Base-by-base conservation (phyloP, 805 yeast genomes). In the Yarrowia sp. region DNA sequence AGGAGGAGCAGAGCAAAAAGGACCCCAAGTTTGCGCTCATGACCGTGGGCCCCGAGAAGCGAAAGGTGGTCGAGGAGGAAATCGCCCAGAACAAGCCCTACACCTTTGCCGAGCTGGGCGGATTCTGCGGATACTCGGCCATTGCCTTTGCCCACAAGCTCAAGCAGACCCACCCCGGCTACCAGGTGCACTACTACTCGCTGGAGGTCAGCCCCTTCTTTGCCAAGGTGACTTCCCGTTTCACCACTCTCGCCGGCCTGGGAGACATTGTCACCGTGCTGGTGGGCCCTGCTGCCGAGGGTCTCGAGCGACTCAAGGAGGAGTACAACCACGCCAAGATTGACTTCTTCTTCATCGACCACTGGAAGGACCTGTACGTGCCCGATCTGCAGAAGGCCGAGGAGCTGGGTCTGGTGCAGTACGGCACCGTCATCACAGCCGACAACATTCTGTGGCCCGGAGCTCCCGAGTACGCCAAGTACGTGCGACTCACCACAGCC, bases 301-400 rank as follows among this genome's bases (percentile, higher is more conserved):
- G 66, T 46, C 66, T 61, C 13, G 66, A 46, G 46, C 43, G 66
- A 20, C 55, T 61, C 55, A 61, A 61, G 55, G n/a, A 19, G n/a
- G 66, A 61, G 43, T 46, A 15, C 53, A 61, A 61, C 66, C 53
- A 46, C 55, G 43, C 66, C 66, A 61, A 61, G 55, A 42, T 67
- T 13, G 69, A 67, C 52, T 40, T 49, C 33, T 68, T 55, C 39
- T 68, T 68, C 52, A 55, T 68, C 17, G 70, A 68, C 46, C 70
- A 68, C 52, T 52, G 66, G 56, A 67, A 69, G 60, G 65, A 58
- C 36, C 55, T 60, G 50, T 69, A 69, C 42, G 44, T 53, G 2
- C 70, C 70, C 13, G 70, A 69, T 19, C 30, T 69, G 49, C 52
- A 58, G 42, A 40, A 53, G 52, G 42, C 69, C n/a, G 70, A 69